Evolutionary conservation across 2,329 filamentous ascomycete species (phyloP).

Genomic region (Graphilbum sp.): DNA sequence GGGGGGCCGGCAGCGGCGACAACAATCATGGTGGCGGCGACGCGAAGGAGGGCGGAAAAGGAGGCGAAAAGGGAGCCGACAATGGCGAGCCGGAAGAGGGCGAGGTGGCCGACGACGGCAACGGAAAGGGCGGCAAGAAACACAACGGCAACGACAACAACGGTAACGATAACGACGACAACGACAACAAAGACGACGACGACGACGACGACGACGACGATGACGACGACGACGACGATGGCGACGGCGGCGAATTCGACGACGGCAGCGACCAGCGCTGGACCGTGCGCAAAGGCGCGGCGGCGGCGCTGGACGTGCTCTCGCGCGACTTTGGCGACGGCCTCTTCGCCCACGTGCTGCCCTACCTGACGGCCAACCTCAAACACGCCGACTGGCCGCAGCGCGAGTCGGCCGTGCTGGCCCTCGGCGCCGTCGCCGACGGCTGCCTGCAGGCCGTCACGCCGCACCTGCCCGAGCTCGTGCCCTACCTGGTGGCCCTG

Average conservation of each 20-base stretch:
- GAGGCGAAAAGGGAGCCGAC: constrained; percentile 23
- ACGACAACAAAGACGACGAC: constrained; percentile 62
- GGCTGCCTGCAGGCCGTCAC: constrained; percentile 83
- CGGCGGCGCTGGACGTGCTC: constrained; percentile 85
- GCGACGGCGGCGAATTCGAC: constrained; percentile 57
- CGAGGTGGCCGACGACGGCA: constrained; percentile 62
- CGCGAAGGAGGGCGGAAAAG: constrained; percentile 30
- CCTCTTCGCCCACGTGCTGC: constrained; percentile 83
- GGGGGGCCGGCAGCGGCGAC: constrained; percentile 23
- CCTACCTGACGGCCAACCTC: constrained; percentile 81
- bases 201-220: constrained; percentile 63
- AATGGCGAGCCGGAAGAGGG: constrained; percentile 59
- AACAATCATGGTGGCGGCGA: constrained; percentile 20
- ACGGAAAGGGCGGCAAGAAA: too few relatives aligned
- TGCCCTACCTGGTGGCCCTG: constrained; percentile 78
- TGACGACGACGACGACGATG: constrained; percentile 74
- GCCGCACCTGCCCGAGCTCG: constrained; percentile 77
- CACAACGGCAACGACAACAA: constrained; percentile 82
- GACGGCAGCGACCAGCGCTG: constrained; percentile 78
- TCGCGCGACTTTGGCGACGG: constrained; percentile 75
- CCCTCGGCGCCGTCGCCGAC: constrained; percentile 85
- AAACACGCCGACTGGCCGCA: constrained; percentile 81
- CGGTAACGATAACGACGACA: constrained; percentile 54
- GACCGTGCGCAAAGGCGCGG: constrained; percentile 94
- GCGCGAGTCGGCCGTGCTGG: constrained; percentile 84